phyloP scores from a whole-genome alignment of 2,329 filamentous ascomycete genomes.

The Aspergillus novoparasiticus region DNA sequence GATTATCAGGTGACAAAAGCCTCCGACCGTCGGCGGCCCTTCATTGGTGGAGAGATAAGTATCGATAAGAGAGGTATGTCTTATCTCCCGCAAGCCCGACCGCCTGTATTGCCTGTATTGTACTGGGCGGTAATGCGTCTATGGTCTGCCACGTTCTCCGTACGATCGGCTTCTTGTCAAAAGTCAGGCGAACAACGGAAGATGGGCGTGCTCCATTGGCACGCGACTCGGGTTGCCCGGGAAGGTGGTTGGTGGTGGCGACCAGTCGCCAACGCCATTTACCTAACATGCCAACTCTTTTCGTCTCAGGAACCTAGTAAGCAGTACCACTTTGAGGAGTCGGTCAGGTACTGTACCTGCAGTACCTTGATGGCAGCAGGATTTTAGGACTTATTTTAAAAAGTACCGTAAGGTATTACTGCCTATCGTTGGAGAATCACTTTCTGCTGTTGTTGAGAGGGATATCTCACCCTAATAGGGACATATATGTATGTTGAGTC shows the following conservation, averaged over 20 bases:
- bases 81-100: slow-evolving; percentile 4
- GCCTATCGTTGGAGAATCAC: neutral
- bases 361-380: neutral
- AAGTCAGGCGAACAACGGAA: slow-evolving; percentile 13
- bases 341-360: slow-evolving; percentile 1
- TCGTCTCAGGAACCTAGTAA: neutral
- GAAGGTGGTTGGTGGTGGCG: slow-evolving; percentile 2
- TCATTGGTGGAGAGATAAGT: slow-evolving; percentile 10
- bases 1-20: slow-evolving; percentile 21
- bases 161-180: slow-evolving; percentile 4
- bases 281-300: neutral
- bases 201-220: neutral
- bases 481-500: neutral
- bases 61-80: slow-evolving; percentile 19
- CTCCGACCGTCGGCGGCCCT: neutral
- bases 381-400: neutral
- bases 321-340: neutral
- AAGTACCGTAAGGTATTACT: neutral
- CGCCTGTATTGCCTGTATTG: slow-evolving; percentile 2
- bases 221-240: slow-evolving; percentile 11
- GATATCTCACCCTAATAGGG: neutral
- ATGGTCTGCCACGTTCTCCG: neutral
- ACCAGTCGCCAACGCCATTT: neutral
- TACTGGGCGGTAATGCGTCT: neutral
- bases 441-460: neutral